A percentile compares a stretch with the other conserved stretches of the same genome.
Evolutionary conservation across 257 asterid genomes (phyloP).

Genomic region (Craterostigma plantagineum): DNA sequence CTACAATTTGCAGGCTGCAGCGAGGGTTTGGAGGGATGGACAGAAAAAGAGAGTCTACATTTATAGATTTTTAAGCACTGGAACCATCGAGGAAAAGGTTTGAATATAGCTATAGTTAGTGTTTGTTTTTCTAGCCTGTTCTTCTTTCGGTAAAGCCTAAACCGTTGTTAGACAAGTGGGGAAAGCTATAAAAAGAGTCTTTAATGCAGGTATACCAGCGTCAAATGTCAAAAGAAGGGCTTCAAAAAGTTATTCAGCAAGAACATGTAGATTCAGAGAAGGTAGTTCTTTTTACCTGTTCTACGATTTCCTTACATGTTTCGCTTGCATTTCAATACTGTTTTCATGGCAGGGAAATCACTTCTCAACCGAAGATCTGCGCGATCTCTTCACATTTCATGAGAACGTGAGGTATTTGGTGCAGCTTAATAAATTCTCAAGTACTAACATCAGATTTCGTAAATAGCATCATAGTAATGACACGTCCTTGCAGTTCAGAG

Average conservation of each 20-base stretch:
- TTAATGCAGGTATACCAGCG: slow-evolving; percentile 82
- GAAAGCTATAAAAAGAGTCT: not conserved
- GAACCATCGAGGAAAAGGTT: slow-evolving; percentile 98
- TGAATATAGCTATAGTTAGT: slow-evolving; percentile 9
- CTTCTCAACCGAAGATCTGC: slow-evolving; percentile 83
- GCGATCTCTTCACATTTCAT: slow-evolving; percentile 75
- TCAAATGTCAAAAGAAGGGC: slow-evolving; percentile 98
- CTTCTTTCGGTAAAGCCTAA: too few species aligned
- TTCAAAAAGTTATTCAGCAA: slow-evolving; percentile 82
- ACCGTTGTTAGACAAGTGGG: too few species aligned
- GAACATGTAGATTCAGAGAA: slow-evolving; percentile 57
- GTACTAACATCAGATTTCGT: not conserved
- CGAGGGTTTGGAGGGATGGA: slow-evolving; percentile 99
- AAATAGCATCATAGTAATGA: not conserved
- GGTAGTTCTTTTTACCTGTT: slow-evolving; percentile 17
- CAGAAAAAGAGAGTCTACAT: slow-evolving; percentile 96
- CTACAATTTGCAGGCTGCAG: slow-evolving; percentile 62
- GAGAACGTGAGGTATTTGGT: slow-evolving; percentile 46
- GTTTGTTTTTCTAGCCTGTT: too few species aligned
- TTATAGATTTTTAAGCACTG: slow-evolving; percentile 87
- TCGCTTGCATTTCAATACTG: slow-evolving; percentile 1
- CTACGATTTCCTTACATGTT: not conserved
- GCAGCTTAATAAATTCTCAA: not conserved
- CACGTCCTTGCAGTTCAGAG: slow-evolving; percentile 41
- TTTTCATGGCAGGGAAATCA: slow-evolving; percentile 46